Conservation (phyloP, 495 filamentous ascomycete species). For the Aspergillus egyptiacus region DNA sequence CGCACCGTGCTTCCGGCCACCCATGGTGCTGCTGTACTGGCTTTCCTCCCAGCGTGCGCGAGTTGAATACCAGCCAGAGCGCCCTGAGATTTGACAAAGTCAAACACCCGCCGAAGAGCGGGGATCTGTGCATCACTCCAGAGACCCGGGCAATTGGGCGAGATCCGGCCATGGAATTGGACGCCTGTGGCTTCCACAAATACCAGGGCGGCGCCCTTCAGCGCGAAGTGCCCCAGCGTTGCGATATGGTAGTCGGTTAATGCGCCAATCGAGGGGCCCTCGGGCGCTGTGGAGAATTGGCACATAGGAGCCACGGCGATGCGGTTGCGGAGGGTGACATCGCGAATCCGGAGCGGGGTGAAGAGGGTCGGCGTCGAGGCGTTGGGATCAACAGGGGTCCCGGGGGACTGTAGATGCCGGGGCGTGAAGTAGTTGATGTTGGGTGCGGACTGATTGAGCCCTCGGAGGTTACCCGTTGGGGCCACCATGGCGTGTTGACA, state of each 20-base stretch:
- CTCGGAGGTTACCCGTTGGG: too few species aligned
- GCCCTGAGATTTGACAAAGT: slow-evolving; percentile 54
- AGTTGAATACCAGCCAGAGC: slow-evolving; percentile 57
- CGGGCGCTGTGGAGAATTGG: neutral
- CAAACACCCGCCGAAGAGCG: slow-evolving; percentile 27
- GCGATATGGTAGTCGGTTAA: neutral
- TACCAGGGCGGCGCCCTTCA: neutral
- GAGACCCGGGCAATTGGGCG: neutral
- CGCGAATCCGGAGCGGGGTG: neutral
- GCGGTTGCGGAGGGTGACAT: slow-evolving; percentile 1
- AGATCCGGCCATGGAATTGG: neutral
- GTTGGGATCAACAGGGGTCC: neutral
- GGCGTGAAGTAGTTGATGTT: neutral
- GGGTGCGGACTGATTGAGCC: neutral
- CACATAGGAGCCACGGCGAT: slow-evolving; percentile 4
- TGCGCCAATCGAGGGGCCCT: neutral
- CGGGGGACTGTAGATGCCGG: neutral
- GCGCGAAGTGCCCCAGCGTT: neutral
- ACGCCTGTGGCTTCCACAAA: slow-evolving; percentile 1
- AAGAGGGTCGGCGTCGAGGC: neutral
- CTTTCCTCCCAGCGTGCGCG: slow-evolving; percentile 59
- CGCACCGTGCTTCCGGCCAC: slow-evolving; percentile 14
- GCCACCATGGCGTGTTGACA: too few species aligned
- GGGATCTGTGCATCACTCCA: neutral
- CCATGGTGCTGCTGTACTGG: slow-evolving; percentile 49